Evolutionary conservation across 2,329 filamentous ascomycete species (phyloP), one percentile per base, ranked within the genome.

Genomic region (Podosphaera aphanis): DNA sequence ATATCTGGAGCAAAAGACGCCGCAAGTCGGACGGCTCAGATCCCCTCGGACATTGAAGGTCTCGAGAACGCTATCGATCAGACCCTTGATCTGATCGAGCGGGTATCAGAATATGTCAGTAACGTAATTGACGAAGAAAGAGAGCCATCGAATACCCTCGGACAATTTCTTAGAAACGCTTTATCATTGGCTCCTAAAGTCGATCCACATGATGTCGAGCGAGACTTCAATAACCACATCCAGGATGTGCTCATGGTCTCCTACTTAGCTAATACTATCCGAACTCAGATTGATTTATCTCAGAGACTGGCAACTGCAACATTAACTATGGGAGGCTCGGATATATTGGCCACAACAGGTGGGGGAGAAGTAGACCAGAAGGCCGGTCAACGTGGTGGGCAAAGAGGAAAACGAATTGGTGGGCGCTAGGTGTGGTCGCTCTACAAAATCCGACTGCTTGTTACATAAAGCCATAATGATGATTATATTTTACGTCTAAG

Each of bases 171-270:
- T 54, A 82, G 95, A 71, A 93, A 93, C 63, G 79, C 88, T 35
- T 74, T 98, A 51, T 86, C 83, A 41, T 69, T 98, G 51, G 84
- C 88, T 47, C 90, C 90, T 59, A 98, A 95, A 73, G 90, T 95
- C 50, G 83, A 93, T 58, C 69, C 79, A 33, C 73, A 77, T 50
- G 81, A 92, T 62, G 86, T 98, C 60, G 90, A 98, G 71, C 74
- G 80, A 61, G 86, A 95, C 69, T 98, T 98, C 75, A 98, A 98
- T 76, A 93, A 93, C 70, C 90, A 98, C 68, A 85, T 98, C 64
- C 90, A 98, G 69, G 90, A 98, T 63, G 86, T 98, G 50, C 77
- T 98, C 54, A 86, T 95, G 63, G 86, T 98, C 57, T 93, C 85
- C 55, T 98, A 98, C 69, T 74, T 98, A 53, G 85, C 90, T 62